Evolutionary conservation across 2,329 filamentous ascomycete species (phyloP), one percentile per base, ranked within the genome.

Genomic region (Zasmidium angulare): DNA sequence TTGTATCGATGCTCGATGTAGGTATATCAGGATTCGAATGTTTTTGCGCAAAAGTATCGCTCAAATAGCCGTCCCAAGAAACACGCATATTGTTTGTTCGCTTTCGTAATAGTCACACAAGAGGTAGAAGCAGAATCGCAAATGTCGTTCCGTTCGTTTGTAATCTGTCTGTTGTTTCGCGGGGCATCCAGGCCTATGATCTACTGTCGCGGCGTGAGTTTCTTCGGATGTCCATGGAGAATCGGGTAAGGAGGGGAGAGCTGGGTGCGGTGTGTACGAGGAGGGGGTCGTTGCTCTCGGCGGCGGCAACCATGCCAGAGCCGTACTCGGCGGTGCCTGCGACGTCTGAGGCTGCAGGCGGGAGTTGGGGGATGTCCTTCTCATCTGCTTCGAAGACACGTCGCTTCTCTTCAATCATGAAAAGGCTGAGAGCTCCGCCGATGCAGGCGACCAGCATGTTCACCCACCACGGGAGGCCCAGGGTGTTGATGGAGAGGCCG

Each of bases 401-500:
- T 17, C 69, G 68, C 56, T 67, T 70, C 63, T 72, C 69, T 59
- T 74, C 72, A 29, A 70, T 64, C 76, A 97, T 89, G 72, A 86
- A 86, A 60, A 91, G 81, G 74, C 89, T 90, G 69, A 95, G 80
- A 53, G 89, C 77, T 1, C 89, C 90, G 49, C 93, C 95, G 14
- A 86, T 75, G 11, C 91, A 76, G 31, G 91, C 90, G 29, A 97
- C 86, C 2, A 89, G 69, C 9, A 89, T 91, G 65, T 89, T 93
- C 62, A 87, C 87, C 95, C 95, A 99, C 93, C 95, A 99, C 0
- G 92, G 89, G 31, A 97, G 81, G 20, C 92, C 92, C 3, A 92
- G 93, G 72, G 91, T 93, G 36, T 93, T 92, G 6, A 87, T 83
- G 65, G 86, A 83, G 36, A 96, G 83, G 53, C 95, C 95, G 54